These are phyloP conservation scores for Botrytis sinoallii DNA, from an alignment of 2,329 filamentous ascomycete species.

Conservation along the genomic window DNA sequence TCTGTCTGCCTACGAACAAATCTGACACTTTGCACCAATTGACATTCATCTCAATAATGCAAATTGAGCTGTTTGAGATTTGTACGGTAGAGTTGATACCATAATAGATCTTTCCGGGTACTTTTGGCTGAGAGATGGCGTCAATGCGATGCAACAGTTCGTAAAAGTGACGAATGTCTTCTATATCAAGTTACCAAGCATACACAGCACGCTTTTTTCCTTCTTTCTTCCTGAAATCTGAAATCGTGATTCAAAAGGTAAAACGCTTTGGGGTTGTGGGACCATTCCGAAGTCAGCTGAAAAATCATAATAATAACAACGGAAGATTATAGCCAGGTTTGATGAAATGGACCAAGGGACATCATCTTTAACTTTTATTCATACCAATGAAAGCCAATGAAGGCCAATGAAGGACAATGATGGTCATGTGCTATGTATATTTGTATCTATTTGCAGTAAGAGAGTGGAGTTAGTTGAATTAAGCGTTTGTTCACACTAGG, in stretches of 20 bases:
- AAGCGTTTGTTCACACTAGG: neutral
- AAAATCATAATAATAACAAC: neutral
- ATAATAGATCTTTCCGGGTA: neutral
- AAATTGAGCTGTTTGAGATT: slow-evolving; percentile 4
- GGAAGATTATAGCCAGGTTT: neutral
- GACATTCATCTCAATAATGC: slow-evolving; percentile 1
- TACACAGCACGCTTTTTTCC: neutral
- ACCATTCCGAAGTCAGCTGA: slow-evolving; percentile 15
- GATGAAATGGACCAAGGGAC: neutral
- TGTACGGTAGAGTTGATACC: neutral
- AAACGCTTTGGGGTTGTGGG: slow-evolving; percentile 10
- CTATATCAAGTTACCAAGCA: neutral
- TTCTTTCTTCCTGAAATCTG: neutral
- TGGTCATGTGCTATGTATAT: slow-evolving; percentile 6
- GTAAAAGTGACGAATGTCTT: slow-evolving; percentile 3
- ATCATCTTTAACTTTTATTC: neutral
- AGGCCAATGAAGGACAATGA: neutral
- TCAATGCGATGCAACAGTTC: slow-evolving; percentile 17
- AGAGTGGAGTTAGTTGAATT: slow-evolving; percentile 3
- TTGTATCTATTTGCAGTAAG: neutral
- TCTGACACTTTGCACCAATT: neutral
- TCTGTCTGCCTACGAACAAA: slow-evolving; percentile 3
- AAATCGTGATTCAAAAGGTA: neutral
- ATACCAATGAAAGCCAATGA: slow-evolving; percentile 1
- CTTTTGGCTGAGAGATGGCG: slow-evolving; percentile 13